Conservation (phyloP, 352 stramenopile species). For the Halophytophthora polymorphica region DNA sequence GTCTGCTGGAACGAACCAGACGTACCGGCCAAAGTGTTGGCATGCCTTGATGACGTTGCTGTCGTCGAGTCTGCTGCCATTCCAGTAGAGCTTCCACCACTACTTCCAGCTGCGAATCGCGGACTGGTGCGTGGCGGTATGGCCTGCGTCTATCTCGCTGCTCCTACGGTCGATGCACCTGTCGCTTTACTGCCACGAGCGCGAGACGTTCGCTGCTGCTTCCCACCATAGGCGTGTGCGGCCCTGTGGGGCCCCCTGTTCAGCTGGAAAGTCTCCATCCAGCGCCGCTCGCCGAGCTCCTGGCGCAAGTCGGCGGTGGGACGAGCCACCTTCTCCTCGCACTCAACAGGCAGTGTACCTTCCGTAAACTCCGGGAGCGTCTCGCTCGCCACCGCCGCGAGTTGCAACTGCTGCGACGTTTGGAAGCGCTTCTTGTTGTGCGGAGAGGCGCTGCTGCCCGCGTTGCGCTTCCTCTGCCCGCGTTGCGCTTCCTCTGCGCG, state of each 20-base stretch:
- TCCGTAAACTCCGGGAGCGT: slow-evolving; percentile 51
- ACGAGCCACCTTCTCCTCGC: slow-evolving; percentile 16
- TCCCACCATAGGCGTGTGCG: slow-evolving; percentile 18
- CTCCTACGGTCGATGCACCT: too few species aligned
- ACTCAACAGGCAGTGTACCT: slow-evolving; percentile 45
- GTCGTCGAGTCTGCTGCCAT: too few species aligned
- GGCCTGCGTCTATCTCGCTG: too few species aligned
- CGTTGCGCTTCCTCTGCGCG: too few species aligned
- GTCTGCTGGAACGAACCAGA: too few species aligned
- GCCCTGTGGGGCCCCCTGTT: slow-evolving; percentile 40
- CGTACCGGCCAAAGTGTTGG: too few species aligned
- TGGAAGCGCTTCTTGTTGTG: slow-evolving; percentile 19
- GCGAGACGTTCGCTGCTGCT: slow-evolving; percentile 14
- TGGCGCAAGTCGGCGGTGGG: slow-evolving; percentile 29
- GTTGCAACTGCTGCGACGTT: slow-evolving; percentile 25
- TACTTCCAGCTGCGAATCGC: too few species aligned
- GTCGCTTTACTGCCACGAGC: neutral
- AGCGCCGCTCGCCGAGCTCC: slow-evolving; percentile 31
- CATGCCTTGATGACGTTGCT: too few species aligned
- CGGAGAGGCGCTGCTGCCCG: neutral
- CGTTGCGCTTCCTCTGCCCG: too few species aligned
- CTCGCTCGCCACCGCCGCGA: slow-evolving; percentile 31
- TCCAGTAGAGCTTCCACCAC: too few species aligned
- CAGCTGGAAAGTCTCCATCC: slow-evolving; percentile 37
- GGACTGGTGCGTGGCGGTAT: too few species aligned